Evolutionary conservation across 768 basidiomycete species (phyloP).

Genomic region (Macrolepiota albuminosa): DNA sequence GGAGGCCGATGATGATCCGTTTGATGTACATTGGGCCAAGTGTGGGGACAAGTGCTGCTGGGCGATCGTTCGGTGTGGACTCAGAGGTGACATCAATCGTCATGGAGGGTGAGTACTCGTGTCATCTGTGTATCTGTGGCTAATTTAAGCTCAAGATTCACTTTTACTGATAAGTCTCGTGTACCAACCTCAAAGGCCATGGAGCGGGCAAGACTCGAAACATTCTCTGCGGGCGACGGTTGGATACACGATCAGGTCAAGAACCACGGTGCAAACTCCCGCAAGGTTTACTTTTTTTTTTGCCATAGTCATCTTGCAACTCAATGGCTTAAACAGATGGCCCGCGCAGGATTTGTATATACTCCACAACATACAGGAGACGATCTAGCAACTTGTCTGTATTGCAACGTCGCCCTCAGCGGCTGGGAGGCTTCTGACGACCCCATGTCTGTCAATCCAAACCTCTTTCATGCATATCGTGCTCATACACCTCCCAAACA

Average conservation of each 20-base stretch:
- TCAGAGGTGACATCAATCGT: slow-evolving; percentile 51
- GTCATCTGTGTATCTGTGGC: not conserved
- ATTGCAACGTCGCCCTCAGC: slow-evolving; percentile 73
- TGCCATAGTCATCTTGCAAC: not conserved
- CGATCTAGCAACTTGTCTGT: slow-evolving; percentile 82
- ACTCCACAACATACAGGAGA: slow-evolving; percentile 64
- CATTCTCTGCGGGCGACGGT: slow-evolving; percentile 47
- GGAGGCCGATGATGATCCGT: slow-evolving; percentile 83
- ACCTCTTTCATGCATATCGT: slow-evolving; percentile 6
- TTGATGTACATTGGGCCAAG: slow-evolving; percentile 74
- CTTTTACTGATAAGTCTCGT: slow-evolving; percentile 53
- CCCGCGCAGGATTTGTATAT: slow-evolving; percentile 83
- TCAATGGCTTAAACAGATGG: slow-evolving; percentile 54
- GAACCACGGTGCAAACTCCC: slow-evolving; percentile 66
- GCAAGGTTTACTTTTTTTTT: slow-evolving; percentile 41
- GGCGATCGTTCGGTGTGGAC: slow-evolving; percentile 75
- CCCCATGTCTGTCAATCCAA: slow-evolving; percentile 61
- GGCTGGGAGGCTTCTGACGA: slow-evolving; percentile 89
- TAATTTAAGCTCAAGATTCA: slow-evolving; percentile 40
- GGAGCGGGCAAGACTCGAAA: slow-evolving; percentile 68
- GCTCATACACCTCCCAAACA: slow-evolving; percentile 21
- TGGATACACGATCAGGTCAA: slow-evolving; percentile 68
- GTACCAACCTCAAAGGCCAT: slow-evolving; percentile 63
- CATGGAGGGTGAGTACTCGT: slow-evolving; percentile 42
- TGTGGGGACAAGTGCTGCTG: slow-evolving; percentile 66